phyloP scores from a whole-genome alignment of 352 stramenopile genomes.

The Pythium apleroticum region DNA sequence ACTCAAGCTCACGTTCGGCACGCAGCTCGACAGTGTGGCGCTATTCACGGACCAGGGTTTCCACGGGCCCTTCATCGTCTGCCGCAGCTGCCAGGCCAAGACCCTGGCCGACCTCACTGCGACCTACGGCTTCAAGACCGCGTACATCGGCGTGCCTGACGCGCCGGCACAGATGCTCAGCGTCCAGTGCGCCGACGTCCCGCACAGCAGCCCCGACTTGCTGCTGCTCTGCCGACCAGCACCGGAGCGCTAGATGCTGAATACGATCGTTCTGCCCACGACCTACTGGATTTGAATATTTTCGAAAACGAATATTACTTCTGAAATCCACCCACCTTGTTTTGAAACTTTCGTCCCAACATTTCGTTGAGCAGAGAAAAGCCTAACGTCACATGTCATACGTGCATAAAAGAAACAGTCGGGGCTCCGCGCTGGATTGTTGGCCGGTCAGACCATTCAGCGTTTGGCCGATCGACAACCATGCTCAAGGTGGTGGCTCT shows the following conservation, averaged over 20 bases:
- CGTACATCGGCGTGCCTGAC: conserved; percentile 5
- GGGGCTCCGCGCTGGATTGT: no score
- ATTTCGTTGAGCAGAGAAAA: no score
- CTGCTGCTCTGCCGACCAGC: conserved; percentile 4
- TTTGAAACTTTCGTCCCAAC: no score
- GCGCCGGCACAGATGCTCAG: neutral
- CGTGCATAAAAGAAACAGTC: no score
- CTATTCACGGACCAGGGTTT: conserved; percentile 9
- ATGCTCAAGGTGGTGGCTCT: no score
- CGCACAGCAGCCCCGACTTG: neutral
- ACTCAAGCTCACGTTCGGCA: neutral
- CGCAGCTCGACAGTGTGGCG: neutral
- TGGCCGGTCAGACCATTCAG: no score
- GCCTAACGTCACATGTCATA: no score
- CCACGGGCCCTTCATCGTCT: conserved; percentile 1
- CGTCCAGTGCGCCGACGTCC: neutral
- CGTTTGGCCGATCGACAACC: no score
- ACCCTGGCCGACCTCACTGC: neutral
- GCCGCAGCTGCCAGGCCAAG: neutral
- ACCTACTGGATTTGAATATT: no score
- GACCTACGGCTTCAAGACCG: neutral
- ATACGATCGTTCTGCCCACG: no score
- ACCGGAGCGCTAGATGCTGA: neutral
- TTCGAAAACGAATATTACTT: no score
- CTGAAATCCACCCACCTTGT: no score